Percentiles rank a stretch among this genome's conserved stretches.
Conservation (phyloP, 2,329 filamentous ascomycete genomes). For the Hortaea sp. region DNA sequence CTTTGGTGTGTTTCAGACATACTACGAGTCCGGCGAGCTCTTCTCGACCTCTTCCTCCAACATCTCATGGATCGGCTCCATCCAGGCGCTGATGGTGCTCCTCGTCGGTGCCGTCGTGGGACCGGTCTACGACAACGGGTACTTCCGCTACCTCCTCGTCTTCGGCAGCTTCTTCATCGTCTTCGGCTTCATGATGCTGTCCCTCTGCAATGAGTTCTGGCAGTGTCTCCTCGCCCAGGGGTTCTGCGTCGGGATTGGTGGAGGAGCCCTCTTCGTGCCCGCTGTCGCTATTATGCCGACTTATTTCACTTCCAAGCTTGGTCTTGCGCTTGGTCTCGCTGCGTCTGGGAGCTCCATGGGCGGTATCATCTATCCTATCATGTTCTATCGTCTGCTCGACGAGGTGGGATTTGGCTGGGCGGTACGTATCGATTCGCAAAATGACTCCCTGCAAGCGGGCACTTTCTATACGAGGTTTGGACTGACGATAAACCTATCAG, state of each 20-base stretch:
- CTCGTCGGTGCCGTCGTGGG: constrained; percentile 36
- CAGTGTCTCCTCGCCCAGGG: constrained; percentile 41
- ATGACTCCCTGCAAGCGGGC: too few relatives aligned
- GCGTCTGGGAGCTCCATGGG: constrained; percentile 34
- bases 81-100: constrained; percentile 40
- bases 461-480: too few relatives aligned
- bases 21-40: constrained; percentile 35
- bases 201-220: constrained; percentile 36
- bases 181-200: constrained; percentile 43
- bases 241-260: constrained; percentile 38
- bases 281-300: constrained; percentile 38
- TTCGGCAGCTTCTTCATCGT: constrained; percentile 36
- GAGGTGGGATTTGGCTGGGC: constrained; percentile 23
- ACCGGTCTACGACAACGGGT: constrained; percentile 40
- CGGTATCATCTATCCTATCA: constrained; percentile 27
- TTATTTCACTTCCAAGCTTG: constrained; percentile 38
- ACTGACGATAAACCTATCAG: constrained; percentile 7
- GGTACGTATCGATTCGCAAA: background rate
- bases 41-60: constrained; percentile 28
- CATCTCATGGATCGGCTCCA: constrained; percentile 41
- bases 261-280: constrained; percentile 34
- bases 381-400: constrained; percentile 23
- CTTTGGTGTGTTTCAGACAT: constrained; percentile 33
- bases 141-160: constrained; percentile 34
- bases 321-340: constrained; percentile 36